Base-by-base conservation (phyloP, 805 yeast genomes). In the Scheffersomyces stipitis region DNA sequence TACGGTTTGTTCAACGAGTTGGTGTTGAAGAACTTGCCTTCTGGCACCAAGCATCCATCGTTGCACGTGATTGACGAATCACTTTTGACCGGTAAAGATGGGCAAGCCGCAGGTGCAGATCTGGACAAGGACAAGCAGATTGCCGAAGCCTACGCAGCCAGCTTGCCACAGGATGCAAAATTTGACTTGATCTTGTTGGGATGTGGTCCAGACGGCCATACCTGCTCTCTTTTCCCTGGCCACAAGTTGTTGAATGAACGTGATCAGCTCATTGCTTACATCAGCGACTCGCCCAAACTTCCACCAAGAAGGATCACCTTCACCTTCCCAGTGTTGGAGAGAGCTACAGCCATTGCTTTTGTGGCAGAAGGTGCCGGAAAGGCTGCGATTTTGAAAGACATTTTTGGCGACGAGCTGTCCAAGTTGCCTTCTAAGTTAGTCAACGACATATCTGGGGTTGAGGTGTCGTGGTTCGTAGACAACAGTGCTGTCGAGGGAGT, bases 161-260 rank as follows among this genome's bases (percentile, higher is more conserved):
- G 69, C 29, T 61, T 89, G 35, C 87, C 91, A 7, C 24, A 42
- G 5, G 60, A 60, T 37, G 55, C 49, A 15, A 54, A 60, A 41
- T 53, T 81, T 18, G 96, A 89, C 60, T 66, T 88, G 49, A 66
- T 89, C 15, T 66, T 88, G 38, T 71, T 89, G 45, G 97, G 97
- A 15, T 85, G 93, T 59, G 97, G 97, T 5, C 96, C 96, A 24
- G 97, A 89, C 54, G 97, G 96, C 26, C 97, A 89, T 61, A 89
- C 96, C 4, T 86, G 96, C 66, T 89, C 96, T 1, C 69, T 89
- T 45, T 89, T 89, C 76, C 96, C 96, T 9, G 89, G 83, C 26
- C 96, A 88, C 59, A 51, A 60, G 42, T 71, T 87, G 51, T 69
- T 89, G 38, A 45, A 73, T 26, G 91, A 83, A 55, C 58, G 64